Evolutionary conservation across 306 rosid species (phyloP), one percentile per base, ranked within the genome.

Genomic region (Medicago truncatula): DNA sequence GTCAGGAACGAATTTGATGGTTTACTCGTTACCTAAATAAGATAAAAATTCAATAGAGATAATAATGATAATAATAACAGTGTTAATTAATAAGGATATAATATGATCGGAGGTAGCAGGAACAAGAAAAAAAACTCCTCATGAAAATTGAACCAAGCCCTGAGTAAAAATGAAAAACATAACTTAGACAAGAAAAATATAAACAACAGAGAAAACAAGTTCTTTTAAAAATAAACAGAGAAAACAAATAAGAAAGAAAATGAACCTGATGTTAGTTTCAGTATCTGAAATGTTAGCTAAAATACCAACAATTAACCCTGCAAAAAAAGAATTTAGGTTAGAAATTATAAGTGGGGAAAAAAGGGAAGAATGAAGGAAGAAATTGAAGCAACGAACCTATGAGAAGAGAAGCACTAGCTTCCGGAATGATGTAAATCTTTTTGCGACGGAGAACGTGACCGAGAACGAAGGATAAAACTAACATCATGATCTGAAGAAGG

Each of bases 401-500:
- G 82, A 95, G 90, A 76, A 95, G 97, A 69, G 99, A 92, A 75
- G 99, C 99, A 70, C 99, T 95, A 23, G 99, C 99, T 88, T 95
- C 99, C 3, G 99, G 99, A 57, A 95, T 88, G 77, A 90, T 77
- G 68, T 92, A 92, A 81, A 95, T 71, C 79, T 85, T 92, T 77
- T 92, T 93, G 53, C 98, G 99, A 63, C 99, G 98, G 46, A 95
- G 99, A 59, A 95, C 97, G 66, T 95, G 99, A 31, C 99, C 99
- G 13, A 95, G 92, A 70, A 95, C 98, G 87, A 95, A 95, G 49
- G 99, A 92, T 67, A 95, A 73, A 17, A 95, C 99, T 23, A 95
- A 84, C 99, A 95, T 95, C 99, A 95, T 95, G 91, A 95, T 95
- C 93, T 95, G 99, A 23, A 95, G 97, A 66, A 95, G 99, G 70